Conservation (phyloP, 2,329 filamentous ascomycete genomes). For the Acephala macrosclerotiorum region DNA sequence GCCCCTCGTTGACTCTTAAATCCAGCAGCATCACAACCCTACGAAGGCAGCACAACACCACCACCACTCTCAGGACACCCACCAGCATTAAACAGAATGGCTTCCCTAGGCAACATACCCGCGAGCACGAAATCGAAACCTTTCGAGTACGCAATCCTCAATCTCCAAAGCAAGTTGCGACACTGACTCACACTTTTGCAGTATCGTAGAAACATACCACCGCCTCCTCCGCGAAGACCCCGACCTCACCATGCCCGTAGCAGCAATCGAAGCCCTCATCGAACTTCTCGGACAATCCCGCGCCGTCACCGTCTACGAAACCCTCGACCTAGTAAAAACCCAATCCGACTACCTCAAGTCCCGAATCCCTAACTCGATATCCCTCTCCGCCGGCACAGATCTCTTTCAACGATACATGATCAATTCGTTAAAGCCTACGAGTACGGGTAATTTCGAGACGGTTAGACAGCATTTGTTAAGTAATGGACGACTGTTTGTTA, state of each 20-base stretch:
- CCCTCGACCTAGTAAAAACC: slow-evolving; percentile 81
- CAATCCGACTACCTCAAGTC: slow-evolving; percentile 81
- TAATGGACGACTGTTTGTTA: slow-evolving; percentile 87
- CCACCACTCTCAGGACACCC: slow-evolving; percentile 39
- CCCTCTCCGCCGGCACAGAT: slow-evolving; percentile 91
- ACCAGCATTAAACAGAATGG: slow-evolving; percentile 42
- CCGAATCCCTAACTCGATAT: slow-evolving; percentile 86
- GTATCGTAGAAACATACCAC: slow-evolving; percentile 71
- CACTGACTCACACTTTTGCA: slow-evolving; percentile 40
- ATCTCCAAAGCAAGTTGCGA: not conserved
- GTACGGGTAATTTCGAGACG: slow-evolving; percentile 75
- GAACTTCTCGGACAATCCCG: slow-evolving; percentile 81
- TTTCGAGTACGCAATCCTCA: slow-evolving; percentile 39
- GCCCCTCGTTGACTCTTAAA: slow-evolving; percentile 6
- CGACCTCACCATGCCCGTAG: slow-evolving; percentile 93
- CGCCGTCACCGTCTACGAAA: slow-evolving; percentile 91
- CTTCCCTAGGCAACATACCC: slow-evolving; percentile 38
- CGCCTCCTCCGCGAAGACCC: slow-evolving; percentile 72
- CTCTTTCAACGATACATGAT: slow-evolving; percentile 95
- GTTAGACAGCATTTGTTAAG: slow-evolving; percentile 83
- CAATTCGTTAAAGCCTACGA: slow-evolving; percentile 63
- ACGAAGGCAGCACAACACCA: slow-evolving; percentile 42
- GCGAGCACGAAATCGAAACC: slow-evolving; percentile 30
- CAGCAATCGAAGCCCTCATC: slow-evolving; percentile 91
- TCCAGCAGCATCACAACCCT: slow-evolving; percentile 21